Conservation (phyloP, 2,329 filamentous ascomycete species). For the Claviceps cyperi region DNA sequence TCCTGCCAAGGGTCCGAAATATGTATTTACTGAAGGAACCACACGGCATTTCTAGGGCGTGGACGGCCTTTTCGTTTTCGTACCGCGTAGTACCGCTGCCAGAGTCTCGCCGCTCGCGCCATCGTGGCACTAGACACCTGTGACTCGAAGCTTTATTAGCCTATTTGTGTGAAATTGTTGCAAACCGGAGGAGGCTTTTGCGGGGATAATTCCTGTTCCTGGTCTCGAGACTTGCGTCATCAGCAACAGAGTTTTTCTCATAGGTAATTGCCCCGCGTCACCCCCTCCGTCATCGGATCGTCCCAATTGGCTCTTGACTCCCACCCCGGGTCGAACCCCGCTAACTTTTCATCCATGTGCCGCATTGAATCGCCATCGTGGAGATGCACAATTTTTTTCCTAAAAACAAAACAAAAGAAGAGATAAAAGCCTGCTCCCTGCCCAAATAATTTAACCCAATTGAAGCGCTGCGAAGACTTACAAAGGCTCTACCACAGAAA, state of each 20-base stretch:
- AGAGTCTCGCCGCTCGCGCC: no score
- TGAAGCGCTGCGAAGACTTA: no score
- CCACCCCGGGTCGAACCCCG: constrained; percentile 1
- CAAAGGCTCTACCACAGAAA: not conserved
- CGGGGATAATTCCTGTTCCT: not conserved
- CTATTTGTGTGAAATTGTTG: no score
- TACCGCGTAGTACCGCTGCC: no score
- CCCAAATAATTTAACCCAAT: not conserved
- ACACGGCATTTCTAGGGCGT: no score
- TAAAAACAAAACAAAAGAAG: not conserved
- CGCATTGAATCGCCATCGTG: not conserved
- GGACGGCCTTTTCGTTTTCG: no score
- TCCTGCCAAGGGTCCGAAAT: no score
- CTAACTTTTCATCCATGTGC: not conserved
- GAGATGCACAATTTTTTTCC: not conserved
- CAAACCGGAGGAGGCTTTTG: not conserved
- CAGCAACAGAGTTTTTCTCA: not conserved
- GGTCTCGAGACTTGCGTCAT: not conserved
- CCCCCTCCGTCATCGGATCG: constrained; percentile 1
- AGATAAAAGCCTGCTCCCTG: not conserved
- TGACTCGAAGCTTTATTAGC: no score
- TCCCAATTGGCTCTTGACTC: not conserved
- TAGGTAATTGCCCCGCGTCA: not conserved
- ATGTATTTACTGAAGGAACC: no score
- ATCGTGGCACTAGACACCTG: no score